Conservation (phyloP, 2,329 filamentous ascomycete genomes). For the Aspergillus fumigatiaffinis region DNA sequence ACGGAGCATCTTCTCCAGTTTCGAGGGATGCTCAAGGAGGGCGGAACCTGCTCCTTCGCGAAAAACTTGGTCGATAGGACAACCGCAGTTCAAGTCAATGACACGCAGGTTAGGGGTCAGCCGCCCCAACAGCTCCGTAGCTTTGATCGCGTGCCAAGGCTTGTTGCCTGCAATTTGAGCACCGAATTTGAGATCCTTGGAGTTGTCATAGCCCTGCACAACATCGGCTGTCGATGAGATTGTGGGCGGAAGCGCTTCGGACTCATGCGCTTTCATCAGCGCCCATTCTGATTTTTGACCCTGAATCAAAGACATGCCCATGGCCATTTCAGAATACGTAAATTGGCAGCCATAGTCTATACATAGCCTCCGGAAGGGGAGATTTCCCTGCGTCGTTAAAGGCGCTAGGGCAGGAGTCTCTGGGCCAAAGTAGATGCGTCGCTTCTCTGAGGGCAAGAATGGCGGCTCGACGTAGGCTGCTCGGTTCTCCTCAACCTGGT, state of each 20-base stretch:
- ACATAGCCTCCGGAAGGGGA: slow-evolving; percentile 89
- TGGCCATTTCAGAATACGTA: slow-evolving; percentile 98
- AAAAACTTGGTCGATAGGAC: slow-evolving; percentile 92
- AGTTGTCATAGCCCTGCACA: slow-evolving; percentile 74
- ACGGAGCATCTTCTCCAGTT: slow-evolving; percentile 88
- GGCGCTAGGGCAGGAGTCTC: slow-evolving; percentile 94
- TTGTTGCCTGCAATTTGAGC: slow-evolving; percentile 91
- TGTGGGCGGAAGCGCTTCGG: slow-evolving; percentile 69
- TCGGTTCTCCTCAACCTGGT: slow-evolving; percentile 62
- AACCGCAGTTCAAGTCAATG: slow-evolving; percentile 95
- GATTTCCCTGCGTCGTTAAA: slow-evolving; percentile 91
- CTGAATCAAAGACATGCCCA: slow-evolving; percentile 83
- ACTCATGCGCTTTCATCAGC: slow-evolving; percentile 85
- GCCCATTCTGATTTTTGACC: slow-evolving; percentile 93
- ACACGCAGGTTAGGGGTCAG: slow-evolving; percentile 80
- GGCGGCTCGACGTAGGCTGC: slow-evolving; percentile 83
- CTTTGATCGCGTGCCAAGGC: slow-evolving; percentile 84
- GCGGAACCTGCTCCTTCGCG: slow-evolving; percentile 84
- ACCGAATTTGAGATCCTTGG: slow-evolving; percentile 80
- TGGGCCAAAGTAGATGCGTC: slow-evolving; percentile 85
- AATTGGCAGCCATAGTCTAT: slow-evolving; percentile 84
- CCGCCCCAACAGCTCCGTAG: slow-evolving; percentile 73
- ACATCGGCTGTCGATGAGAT: slow-evolving; percentile 54
- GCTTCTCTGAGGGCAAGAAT: slow-evolving; percentile 87
- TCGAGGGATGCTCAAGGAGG: slow-evolving; percentile 79